These are phyloP conservation scores for Diutina siamensis DNA, from an alignment of 1,139 yeast genomes.

Conservation along the genomic window DNA sequence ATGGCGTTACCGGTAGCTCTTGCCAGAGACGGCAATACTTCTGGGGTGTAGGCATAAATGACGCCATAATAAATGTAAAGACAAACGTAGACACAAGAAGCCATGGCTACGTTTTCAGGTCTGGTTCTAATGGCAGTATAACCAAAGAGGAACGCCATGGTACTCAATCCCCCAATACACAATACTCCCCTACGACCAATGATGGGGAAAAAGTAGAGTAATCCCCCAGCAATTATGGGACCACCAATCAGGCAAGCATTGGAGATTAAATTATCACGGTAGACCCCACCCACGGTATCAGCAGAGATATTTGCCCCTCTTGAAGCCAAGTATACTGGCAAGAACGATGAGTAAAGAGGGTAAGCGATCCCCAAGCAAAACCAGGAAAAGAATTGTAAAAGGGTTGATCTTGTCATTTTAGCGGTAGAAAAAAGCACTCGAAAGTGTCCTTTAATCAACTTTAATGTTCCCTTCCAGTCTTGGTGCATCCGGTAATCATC, in stretches of 20 bases:
- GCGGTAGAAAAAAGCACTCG: constrained; percentile 25
- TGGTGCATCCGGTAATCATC: constrained; percentile 9
- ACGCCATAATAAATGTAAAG: constrained; percentile 44
- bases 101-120: constrained; percentile 40
- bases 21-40: constrained; percentile 43
- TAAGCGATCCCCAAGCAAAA: constrained; percentile 34
- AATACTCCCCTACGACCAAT: constrained; percentile 47
- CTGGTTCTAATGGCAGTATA: constrained; percentile 42
- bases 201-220: constrained; percentile 27
- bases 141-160: constrained; percentile 46
- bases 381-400: constrained; percentile 29
- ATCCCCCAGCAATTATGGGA: constrained; percentile 40
- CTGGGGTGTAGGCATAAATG: constrained; percentile 49
- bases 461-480: constrained; percentile 6
- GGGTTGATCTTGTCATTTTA: constrained; percentile 27
- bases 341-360: constrained; percentile 38
- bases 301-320: constrained; percentile 16
- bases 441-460: constrained; percentile 18
- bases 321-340: constrained; percentile 33
- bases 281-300: constrained; percentile 24
- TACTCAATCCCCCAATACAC: constrained; percentile 38
- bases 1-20: constrained; percentile 47
- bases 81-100: constrained; percentile 38
- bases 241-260: constrained; percentile 44
- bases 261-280: constrained; percentile 41